Evolutionary conservation across 345 rosid species (phyloP), one percentile per base, ranked within the genome.

Genomic region (Citropsis articulata): DNA sequence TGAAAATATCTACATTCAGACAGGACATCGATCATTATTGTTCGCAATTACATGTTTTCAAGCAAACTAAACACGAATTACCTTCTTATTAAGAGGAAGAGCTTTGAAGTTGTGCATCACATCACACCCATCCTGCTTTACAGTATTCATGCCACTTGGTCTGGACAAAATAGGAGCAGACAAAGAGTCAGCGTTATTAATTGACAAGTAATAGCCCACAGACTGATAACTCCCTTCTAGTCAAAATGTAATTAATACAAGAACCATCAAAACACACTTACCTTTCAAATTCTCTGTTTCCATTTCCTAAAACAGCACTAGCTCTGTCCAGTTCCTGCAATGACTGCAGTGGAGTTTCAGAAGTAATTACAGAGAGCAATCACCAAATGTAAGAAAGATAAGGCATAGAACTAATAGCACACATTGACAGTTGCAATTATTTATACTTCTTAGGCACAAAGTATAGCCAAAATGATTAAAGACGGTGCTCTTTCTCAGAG

Each of bases 71-170:
- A 57, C 66, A 78, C 57, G 69, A 16, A 56, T 77, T 83, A 97
- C 99, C 98, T 92, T 97, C 81, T 85, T 89, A 84, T 90, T 84
- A 59, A 86, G 84, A 40, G 92, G 94, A 59, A 81, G 91, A 75
- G 98, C 95, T 86, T 87, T 91, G 73, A 90, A 92, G 80, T 73
- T 63, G 78, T 83, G 83, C 24, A 83, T 79, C 61, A 78, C 50
- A 40, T 81, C 78, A 76, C 77, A 67, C 62, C 31, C 80, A 63
- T 90, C 87, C 73, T 86, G 91, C 77, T 81, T 81, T 40, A 82
- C n/a, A 67, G 72, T 66, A 81, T 84, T 88, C 73, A 71, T 50
- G 40, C 86, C 76, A 75, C 75, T 89, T 78, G 81, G 81, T 84
- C 97, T 89, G 82, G 73, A 45, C 57, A 79, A 77, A 72, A 77